phyloP scores from a whole-genome alignment of 2,329 filamentous ascomycete species.

The Golovinomyces cichoracearum region DNA sequence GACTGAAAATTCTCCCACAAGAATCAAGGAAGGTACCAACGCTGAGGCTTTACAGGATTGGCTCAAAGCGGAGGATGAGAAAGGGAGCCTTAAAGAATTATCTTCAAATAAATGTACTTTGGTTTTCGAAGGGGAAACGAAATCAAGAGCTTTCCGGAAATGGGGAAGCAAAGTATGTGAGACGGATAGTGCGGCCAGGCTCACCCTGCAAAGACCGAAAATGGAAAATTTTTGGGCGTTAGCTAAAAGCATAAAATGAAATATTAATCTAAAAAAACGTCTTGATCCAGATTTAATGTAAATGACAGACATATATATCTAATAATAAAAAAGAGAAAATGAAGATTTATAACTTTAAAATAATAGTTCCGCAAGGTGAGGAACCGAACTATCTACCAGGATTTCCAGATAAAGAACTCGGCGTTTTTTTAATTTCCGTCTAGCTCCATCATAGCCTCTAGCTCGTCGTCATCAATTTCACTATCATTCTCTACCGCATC shows the following conservation, averaged over 20 bases:
- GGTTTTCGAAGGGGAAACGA: constrained; percentile 77
- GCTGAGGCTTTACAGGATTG: constrained; percentile 41
- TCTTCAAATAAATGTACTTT: constrained; percentile 57
- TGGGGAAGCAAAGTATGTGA: constrained; percentile 85
- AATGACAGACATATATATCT: too few relatives aligned
- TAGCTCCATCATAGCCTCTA: constrained; percentile 26
- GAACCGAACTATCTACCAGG: too few relatives aligned
- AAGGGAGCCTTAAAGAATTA: constrained; percentile 56
- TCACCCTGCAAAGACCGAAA: constrained; percentile 52
- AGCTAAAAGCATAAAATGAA: constrained; percentile 34
- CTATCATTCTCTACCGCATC: constrained; percentile 8
- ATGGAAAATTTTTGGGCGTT: constrained; percentile 90
- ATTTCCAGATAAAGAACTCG: too few relatives aligned
- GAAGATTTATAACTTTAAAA: too few relatives aligned
- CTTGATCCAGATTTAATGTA: too few relatives aligned
- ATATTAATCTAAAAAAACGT: too few relatives aligned
- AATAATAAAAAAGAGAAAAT: too few relatives aligned
- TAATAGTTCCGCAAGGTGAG: too few relatives aligned
- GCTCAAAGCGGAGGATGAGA: constrained; percentile 55
- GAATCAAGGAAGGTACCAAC: constrained; percentile 33
- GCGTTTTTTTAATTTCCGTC: too few relatives aligned
- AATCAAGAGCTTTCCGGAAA: constrained; percentile 53
- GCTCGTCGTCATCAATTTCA: constrained; percentile 15
- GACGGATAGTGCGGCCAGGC: constrained; percentile 67
- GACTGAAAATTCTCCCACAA: constrained; percentile 61